Base-by-base conservation (phyloP, 371 early-diverging fungal genomes). In the Lichtheimia ramosa region DNA sequence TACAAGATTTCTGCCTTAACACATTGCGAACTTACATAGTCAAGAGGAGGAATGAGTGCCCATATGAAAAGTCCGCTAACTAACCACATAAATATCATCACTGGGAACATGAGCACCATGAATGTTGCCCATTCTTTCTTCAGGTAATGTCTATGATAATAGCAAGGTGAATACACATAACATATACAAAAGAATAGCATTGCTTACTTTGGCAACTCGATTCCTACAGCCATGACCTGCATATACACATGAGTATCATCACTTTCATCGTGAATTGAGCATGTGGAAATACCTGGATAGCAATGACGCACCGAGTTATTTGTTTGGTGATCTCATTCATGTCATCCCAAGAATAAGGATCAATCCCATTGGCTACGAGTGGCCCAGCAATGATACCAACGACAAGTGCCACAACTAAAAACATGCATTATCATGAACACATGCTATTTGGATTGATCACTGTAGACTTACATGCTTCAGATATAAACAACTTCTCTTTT, bases 301-400 rank as follows among this genome's bases (percentile, higher is more conserved):
- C 92, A 50, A 96, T 84, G 48, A 89, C 86, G 57, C 92, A 82
- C 49, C 92, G 80, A 8, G 91, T 83, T 39, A 93, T 83, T 64
- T 92, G 87, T 43, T 86, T 83, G 0, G 90, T 88, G 5, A 90
- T 72, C 60, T 60, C 60, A 63, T 77, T 71, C 54, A 65, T 62
- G 61, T 81, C 71, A 34, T 73, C 48, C 84, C 85, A 87, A 1
- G 62, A 58, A 49, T 73, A 54, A 0, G 90, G 89, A 60, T 87
- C 72, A 51, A 92, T 73, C 54, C 91, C 74, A 57, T 85, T 82
- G 8, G 86, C 66, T 18, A 73, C 89, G 20, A 75, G 66, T 3
- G 92, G 92, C 1, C 97, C 96, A 56, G 94, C 78, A 48, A 94
- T 70, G 46, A 99, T 92, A 7, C 99, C 99, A 58, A 92, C 84